Conservation (phyloP, 805 yeast species). For the Zygoascus ofunaensis region DNA sequence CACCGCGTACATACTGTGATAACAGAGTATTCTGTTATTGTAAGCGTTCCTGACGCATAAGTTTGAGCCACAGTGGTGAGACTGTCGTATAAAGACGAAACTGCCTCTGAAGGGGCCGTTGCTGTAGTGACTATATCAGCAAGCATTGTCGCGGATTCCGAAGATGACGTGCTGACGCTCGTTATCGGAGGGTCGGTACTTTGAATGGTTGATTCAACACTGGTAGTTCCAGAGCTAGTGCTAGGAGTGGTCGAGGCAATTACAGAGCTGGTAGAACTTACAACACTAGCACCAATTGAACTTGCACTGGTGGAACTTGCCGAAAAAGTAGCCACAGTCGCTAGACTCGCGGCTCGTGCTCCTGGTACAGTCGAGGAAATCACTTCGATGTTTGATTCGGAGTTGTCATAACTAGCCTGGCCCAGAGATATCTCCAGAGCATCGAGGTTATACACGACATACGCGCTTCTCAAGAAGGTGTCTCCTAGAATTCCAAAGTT, state of each 20-base stretch:
- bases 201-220: no score
- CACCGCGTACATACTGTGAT: neutral
- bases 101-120: no score
- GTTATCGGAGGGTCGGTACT: no score
- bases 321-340: neutral
- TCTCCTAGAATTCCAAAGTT: slow-evolving; percentile 45
- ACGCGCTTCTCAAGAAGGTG: slow-evolving; percentile 51
- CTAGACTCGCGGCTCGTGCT: slow-evolving; percentile 12
- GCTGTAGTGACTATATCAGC: no score
- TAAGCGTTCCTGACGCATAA: neutral
- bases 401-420: slow-evolving; percentile 28
- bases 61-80: neutral
- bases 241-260: neutral
- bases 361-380: slow-evolving; percentile 20
- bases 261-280: neutral
- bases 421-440: slow-evolving; percentile 48
- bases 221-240: neutral
- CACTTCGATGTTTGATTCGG: slow-evolving; percentile 21
- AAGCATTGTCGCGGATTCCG: no score
- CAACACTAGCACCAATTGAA: neutral
- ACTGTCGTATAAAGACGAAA: no score
- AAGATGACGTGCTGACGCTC: no score
- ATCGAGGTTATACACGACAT: slow-evolving; percentile 61
- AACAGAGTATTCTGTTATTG: neutral
- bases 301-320: neutral